These are phyloP conservation scores for Thelonectria blattea DNA, from an alignment of 2,329 filamentous ascomycete species.

Conservation along the genomic window DNA sequence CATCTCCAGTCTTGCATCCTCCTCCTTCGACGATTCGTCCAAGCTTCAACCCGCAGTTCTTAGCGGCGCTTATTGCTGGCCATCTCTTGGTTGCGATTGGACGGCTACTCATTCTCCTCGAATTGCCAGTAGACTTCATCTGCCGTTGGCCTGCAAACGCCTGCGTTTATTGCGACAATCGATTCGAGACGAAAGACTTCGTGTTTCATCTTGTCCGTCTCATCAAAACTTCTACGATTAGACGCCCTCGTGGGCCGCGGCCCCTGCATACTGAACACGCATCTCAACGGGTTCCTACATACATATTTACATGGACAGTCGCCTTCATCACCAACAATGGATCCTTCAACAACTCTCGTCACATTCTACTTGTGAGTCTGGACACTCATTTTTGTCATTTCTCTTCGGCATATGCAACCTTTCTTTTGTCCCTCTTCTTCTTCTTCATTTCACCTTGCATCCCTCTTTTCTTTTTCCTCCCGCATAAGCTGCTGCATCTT, in stretches of 20 bases:
- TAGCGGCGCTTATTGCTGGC: slow-evolving; percentile 35
- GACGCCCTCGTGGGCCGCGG: slow-evolving; percentile 35
- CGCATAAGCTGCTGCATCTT: slow-evolving; percentile 9
- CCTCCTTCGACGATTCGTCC: slow-evolving; percentile 24
- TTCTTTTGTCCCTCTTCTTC: slow-evolving; percentile 27
- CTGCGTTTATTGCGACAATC: slow-evolving; percentile 35
- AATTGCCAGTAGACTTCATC: slow-evolving; percentile 28
- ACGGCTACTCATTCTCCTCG: slow-evolving; percentile 14
- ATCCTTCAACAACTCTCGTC: slow-evolving; percentile 69
- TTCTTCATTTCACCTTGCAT: slow-evolving; percentile 27
- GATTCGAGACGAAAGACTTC: slow-evolving; percentile 34
- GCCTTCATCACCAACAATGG: slow-evolving; percentile 49
- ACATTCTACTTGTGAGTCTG: slow-evolving; percentile 71
- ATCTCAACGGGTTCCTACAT: slow-evolving; percentile 29
- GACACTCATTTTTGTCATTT: slow-evolving; percentile 31
- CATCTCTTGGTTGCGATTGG: slow-evolving; percentile 29
- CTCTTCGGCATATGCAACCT: slow-evolving; percentile 22
- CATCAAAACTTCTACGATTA: slow-evolving; percentile 22
- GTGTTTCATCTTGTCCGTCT: slow-evolving; percentile 36
- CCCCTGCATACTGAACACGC: slow-evolving; percentile 26
- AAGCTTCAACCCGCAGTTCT: slow-evolving; percentile 21
- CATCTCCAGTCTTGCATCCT: slow-evolving; percentile 17
- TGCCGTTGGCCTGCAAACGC: slow-evolving; percentile 26
- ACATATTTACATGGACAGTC: slow-evolving; percentile 32
- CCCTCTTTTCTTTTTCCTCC: slow-evolving; percentile 12